Evolutionary conservation across 2,329 filamentous ascomycete genomes (phyloP), one percentile per base, ranked within the genome.

Genomic region (Paraphaeosphaeria minitans): DNA sequence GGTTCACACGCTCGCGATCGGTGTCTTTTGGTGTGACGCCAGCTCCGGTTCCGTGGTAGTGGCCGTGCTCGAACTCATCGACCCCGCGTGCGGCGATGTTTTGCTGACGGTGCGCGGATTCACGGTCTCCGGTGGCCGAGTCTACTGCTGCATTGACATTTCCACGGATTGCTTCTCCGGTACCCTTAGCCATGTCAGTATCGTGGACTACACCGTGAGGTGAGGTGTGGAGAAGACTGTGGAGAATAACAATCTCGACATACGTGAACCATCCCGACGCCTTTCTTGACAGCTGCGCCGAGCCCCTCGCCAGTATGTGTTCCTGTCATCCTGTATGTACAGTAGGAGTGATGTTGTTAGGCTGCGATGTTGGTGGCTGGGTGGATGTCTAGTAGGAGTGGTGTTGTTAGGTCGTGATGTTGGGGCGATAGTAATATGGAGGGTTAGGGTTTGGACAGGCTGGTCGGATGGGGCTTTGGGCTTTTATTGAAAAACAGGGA

Each of bases 121-220:
- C 57, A 41, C 63, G 68, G 58, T 74, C 74, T 22, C 73, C 73
- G 14, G 68, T 59, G 4, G 73, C 74, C 19, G 63, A 64, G 55
- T 78, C 76, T 45, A 74, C 66, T 31, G 71, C 66, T 4, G 73
- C 70, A 54, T 77, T 77, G 57, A 77, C 62, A 48, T 75, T 74
- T 46, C 75, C 76, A 6, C 76, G 75, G 53, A 78, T 70, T 16
- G 73, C 73, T 61, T 78, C 75, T 45, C 76, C 76, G 21, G 73
- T 69, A 39, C 76, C 75, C 75, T 75, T 37, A 9, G 10, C n/a
- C 12, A 42, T 39, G 56, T 71, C 31, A 70, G 60, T 56, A 49
- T 9, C 10, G 50, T 42, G 4, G 12, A 16, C 3, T 4, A 21
- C 19, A 9, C 2, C 9, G 8, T 22, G n/a, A 7, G 5, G 9